Evolutionary conservation across 306 rosid genomes (phyloP).

Genomic region (Malus sylvestris): DNA sequence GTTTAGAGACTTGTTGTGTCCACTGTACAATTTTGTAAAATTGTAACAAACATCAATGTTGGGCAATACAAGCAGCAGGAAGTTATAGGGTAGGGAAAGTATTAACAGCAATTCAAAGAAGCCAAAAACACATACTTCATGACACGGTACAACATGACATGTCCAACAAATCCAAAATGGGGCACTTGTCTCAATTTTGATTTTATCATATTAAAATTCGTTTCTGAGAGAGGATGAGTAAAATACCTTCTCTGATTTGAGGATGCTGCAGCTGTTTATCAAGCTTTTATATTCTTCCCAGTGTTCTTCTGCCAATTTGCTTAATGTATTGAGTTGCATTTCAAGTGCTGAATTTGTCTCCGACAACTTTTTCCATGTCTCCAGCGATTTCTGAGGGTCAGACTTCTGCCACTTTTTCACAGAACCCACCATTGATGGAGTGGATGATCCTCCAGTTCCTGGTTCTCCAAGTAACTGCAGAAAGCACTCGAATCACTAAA

Average conservation of each 20-base stretch:
- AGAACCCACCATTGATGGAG: conserved; percentile 97
- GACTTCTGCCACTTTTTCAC: conserved; percentile 94
- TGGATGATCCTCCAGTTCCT: conserved; percentile 93
- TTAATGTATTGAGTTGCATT: conserved; percentile 51
- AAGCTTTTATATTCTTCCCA: conserved; percentile 72
- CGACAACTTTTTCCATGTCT: conserved; percentile 82
- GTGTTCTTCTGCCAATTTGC: conserved; percentile 61
- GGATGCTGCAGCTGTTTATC: conserved; percentile 56
- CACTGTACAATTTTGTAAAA: conserved; percentile 52
- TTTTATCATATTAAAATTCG: background rate
- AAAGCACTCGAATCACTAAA: conserved; percentile 20
- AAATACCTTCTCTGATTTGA: conserved; percentile 67
- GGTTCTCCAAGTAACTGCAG: conserved; percentile 92
- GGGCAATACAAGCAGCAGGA: conserved; percentile 1
- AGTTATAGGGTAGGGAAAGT: background rate
- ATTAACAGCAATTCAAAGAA: conserved; percentile 1
- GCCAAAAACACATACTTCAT: background rate
- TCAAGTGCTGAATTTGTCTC: conserved; percentile 74
- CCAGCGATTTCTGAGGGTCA: conserved; percentile 60
- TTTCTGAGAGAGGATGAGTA: background rate
- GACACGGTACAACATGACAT: background rate
- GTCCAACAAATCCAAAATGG: background rate
- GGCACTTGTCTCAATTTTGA: background rate
- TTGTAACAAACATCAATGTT: conserved; percentile 19
- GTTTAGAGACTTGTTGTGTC: conserved; percentile 65